Percentiles rank a stretch among this genome's conserved stretches.
phyloP scores from a whole-genome alignment of 306 rosid genomes.

The Cajanus cajan region DNA sequence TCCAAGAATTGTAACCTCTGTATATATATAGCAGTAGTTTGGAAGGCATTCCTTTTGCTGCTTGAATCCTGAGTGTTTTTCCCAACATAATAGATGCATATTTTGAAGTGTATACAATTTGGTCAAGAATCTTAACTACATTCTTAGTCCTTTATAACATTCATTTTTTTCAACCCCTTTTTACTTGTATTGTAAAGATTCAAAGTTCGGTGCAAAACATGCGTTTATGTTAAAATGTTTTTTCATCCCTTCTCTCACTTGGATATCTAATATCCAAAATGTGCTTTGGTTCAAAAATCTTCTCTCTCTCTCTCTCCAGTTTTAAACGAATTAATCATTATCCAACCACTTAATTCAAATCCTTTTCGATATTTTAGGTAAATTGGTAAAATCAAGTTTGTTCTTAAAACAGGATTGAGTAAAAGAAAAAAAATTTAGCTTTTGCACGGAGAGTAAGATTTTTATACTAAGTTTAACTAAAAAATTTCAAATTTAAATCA shows the following conservation, averaged over 20 bases:
- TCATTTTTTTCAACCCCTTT: neutral
- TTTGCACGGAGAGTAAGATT: neutral
- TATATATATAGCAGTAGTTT: slow-evolving; percentile 65
- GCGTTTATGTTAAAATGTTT: neutral
- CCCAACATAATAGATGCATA: slow-evolving; percentile 4
- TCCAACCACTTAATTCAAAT: neutral
- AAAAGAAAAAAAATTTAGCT: neutral
- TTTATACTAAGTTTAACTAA: neutral
- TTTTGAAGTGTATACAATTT: neutral
- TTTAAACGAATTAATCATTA: neutral
- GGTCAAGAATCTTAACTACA: neutral
- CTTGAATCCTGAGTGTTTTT: slow-evolving; percentile 37
- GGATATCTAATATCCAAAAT: too few species aligned
- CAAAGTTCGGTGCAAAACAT: neutral
- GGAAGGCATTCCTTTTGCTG: slow-evolving; percentile 59
- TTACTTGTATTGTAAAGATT: slow-evolving; percentile 5
- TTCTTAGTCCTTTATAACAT: neutral
- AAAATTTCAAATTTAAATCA: neutral
- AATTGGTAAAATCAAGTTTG: neutral
- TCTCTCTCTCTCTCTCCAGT: too few species aligned
- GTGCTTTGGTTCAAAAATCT: too few species aligned
- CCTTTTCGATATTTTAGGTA: too few species aligned
- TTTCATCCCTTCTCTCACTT: neutral
- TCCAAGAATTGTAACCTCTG: slow-evolving; percentile 61
- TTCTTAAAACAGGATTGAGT: neutral